Percentiles rank a stretch among this genome's conserved stretches.
Conservation (phyloP, 1,284 basidiomycete genomes). For the Malassezia brasiliensis region DNA sequence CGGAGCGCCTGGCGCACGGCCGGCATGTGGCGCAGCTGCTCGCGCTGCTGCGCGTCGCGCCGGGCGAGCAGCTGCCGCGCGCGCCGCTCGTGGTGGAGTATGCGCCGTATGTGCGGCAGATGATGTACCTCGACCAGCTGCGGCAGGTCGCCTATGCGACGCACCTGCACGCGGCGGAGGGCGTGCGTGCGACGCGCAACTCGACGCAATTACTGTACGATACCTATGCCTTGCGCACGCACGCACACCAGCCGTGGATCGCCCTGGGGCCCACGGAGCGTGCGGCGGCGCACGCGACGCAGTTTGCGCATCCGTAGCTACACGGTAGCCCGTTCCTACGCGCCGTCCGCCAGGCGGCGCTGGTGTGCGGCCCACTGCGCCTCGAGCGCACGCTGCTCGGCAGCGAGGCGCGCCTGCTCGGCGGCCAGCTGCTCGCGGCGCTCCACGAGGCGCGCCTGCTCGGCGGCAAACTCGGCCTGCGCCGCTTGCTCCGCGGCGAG, state of each 20-base stretch:
- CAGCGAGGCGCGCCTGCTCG: slow-evolving; percentile 2
- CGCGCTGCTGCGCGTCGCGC: slow-evolving; percentile 2
- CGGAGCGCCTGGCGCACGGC: background rate
- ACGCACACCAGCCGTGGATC: slow-evolving; percentile 11
- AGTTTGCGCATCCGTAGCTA: background rate
- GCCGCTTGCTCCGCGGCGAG: background rate
- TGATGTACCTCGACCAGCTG: background rate
- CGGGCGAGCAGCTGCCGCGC: slow-evolving; percentile 10
- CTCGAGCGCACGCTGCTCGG: background rate
- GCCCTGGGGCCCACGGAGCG: slow-evolving; percentile 19
- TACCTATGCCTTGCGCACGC: background rate
- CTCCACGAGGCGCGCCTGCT: background rate
- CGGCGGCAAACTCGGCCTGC: background rate
- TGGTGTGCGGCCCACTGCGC: background rate
- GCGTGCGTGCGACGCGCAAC: slow-evolving; percentile 16
- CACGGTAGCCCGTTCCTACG: background rate
- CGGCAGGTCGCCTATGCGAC: background rate
- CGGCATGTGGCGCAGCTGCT: background rate
- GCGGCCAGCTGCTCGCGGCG: background rate
- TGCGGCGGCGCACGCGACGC: background rate
- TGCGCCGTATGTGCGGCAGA: slow-evolving; percentile 13
- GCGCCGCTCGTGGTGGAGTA: slow-evolving; percentile 2
- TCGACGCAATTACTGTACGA: slow-evolving; percentile 9
- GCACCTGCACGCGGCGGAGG: slow-evolving; percentile 1
- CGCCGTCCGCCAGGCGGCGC: background rate